Evolutionary conservation across 2,329 filamentous ascomycete genomes (phyloP).

Genomic region (Cercospora zeina): DNA sequence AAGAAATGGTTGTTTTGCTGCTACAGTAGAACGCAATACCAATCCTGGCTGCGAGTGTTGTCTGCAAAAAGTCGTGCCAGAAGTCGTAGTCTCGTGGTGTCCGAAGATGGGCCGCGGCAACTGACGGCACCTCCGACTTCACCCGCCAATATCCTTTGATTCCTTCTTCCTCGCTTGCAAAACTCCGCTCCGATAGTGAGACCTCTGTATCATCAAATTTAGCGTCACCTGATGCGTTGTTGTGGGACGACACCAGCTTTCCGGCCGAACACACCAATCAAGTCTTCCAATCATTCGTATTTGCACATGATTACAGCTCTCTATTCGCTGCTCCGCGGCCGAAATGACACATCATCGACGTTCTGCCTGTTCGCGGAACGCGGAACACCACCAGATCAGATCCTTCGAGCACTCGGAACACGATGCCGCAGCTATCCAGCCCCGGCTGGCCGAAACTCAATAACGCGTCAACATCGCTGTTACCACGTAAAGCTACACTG

Average conservation of each 20-base stretch:
- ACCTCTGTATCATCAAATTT: not conserved
- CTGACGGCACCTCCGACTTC: not conserved
- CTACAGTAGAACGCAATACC: no score
- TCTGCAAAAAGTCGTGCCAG: not conserved
- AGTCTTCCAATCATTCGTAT: no score
- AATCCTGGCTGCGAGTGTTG: no score
- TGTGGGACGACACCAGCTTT: not conserved
- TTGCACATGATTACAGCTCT: no score
- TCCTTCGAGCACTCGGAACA: not conserved
- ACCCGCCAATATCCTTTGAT: not conserved
- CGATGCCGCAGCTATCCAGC: not conserved
- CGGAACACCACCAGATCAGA: not conserved
- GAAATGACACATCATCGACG: not conserved
- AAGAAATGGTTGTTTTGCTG: no score
- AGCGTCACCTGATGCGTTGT: not conserved
- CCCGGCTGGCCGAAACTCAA: not conserved
- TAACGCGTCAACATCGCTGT: not conserved
- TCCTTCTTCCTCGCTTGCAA: not conserved
- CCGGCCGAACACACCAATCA: not conserved
- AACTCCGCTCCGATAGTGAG: not conserved
- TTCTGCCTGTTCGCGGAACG: not conserved
- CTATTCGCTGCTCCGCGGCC: not conserved
- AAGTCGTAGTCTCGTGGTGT: not conserved
- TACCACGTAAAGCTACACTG: not conserved
- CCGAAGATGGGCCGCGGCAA: not conserved